Evolutionary conservation across 495 filamentous ascomycete species (phyloP).

Genomic region (Pseudevernia furfuracea): DNA sequence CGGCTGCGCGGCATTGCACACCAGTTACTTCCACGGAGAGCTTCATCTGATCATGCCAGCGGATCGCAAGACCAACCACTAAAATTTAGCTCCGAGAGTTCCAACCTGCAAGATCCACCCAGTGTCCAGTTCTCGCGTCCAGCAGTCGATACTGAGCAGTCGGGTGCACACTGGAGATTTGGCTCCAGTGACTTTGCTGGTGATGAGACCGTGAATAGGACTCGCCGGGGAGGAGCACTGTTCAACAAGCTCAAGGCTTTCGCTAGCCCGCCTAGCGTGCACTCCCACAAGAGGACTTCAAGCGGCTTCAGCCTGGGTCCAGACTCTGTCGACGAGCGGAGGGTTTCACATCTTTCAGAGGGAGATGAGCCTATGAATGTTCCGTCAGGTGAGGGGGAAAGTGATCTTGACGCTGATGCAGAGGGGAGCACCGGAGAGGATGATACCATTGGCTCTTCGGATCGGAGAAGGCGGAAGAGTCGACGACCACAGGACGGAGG

Average conservation of each 20-base stretch:
- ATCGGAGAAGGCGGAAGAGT: conserved; percentile 41
- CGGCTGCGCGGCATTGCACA: conserved; percentile 1
- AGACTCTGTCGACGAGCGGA: conserved; percentile 22
- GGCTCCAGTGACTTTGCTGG: conserved; percentile 54
- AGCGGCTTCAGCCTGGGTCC: conserved; percentile 35
- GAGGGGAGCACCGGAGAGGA: conserved; percentile 59
- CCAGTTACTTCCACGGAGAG: not conserved
- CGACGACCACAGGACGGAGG: conserved; percentile 47
- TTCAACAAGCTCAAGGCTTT: conserved; percentile 61
- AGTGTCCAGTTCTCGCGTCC: conserved; percentile 60
- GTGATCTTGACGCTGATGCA: conserved; percentile 63
- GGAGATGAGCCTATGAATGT: conserved; percentile 44
- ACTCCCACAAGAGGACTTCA: conserved; percentile 38
- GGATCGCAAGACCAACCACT: not conserved
- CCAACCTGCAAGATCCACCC: conserved; percentile 42
- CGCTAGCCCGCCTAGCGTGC: conserved; percentile 35
- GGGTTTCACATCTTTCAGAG: conserved; percentile 38
- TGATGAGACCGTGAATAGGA: conserved; percentile 40
- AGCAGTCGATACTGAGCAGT: conserved; percentile 39
- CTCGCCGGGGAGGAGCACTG: conserved; percentile 50
- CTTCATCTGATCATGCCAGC: not conserved
- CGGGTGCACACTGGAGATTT: conserved; percentile 43
- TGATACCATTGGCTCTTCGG: conserved; percentile 38
- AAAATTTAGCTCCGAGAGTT: conserved; percentile 26
- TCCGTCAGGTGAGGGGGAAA: conserved; percentile 56